phyloP scores from a whole-genome alignment of 177 flowering plant species.

The Telopea speciosissima region DNA sequence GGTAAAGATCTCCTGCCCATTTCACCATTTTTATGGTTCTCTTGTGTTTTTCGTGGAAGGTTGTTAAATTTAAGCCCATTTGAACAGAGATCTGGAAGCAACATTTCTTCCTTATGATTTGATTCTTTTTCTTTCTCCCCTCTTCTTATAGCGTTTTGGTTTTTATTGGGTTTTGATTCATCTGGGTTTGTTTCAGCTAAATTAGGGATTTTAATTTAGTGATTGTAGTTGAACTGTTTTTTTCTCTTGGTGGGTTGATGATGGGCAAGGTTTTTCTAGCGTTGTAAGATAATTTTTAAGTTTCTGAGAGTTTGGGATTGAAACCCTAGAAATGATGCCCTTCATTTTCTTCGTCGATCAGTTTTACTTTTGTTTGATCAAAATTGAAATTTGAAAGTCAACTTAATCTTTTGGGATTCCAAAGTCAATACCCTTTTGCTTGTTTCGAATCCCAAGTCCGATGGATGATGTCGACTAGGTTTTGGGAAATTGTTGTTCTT shows the following conservation, averaged over 20 bases:
- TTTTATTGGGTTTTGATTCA: too few relatives aligned
- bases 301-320: not conserved
- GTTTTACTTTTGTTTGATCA: not conserved
- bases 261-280: not conserved
- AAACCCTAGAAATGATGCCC: not conserved
- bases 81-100: not conserved
- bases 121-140: not conserved
- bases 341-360: too few relatives aligned
- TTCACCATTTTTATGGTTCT: not conserved
- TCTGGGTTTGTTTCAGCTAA: not conserved
- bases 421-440: not conserved
- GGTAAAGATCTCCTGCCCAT: not conserved
- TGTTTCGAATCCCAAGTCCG: not conserved
- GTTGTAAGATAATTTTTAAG: not conserved
- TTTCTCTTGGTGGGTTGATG: not conserved
- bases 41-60: not conserved
- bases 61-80: not conserved
- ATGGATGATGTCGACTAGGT: not conserved
- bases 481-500: slow-evolving; percentile 4
- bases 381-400: not conserved
- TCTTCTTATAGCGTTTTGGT: not conserved
- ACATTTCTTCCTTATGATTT: not conserved
- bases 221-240: not conserved
- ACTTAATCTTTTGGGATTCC: not conserved
- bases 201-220: not conserved